Percentiles rank a stretch among this genome's conserved stretches.
Evolutionary conservation across 192 early-diverging fungal genomes (phyloP).

Genomic region (Dispira simplex): DNA sequence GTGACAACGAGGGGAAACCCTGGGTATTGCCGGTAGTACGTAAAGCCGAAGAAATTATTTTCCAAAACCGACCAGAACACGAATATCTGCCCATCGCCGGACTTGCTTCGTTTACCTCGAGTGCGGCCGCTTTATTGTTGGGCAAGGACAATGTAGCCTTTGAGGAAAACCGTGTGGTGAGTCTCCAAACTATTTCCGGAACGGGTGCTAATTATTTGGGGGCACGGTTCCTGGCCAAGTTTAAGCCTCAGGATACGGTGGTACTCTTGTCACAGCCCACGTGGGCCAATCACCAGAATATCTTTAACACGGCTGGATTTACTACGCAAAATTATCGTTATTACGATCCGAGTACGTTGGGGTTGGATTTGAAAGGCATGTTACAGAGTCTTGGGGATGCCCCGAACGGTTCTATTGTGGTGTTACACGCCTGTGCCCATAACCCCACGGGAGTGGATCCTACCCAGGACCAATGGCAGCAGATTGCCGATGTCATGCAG

Average conservation of each 20-base stretch:
- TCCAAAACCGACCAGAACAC: conserved; percentile 44
- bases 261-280: conserved; percentile 91
- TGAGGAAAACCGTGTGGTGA: conserved; percentile 38
- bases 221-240: conserved; percentile 65
- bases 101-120: conserved; percentile 54
- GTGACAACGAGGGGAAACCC: conserved; percentile 82
- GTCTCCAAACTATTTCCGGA: conserved; percentile 87
- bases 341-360: conserved; percentile 65
- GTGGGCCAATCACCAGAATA: conserved; percentile 94
- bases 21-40: conserved; percentile 88
- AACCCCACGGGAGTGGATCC: conserved; percentile 99
- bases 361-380: conserved; percentile 68
- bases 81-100: conserved; percentile 91
- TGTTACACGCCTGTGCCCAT: conserved; percentile 95
- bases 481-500: conserved; percentile 70
- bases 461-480: conserved; percentile 82
- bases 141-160: conserved; percentile 60
- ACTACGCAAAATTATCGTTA: conserved; percentile 77
- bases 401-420: conserved; percentile 62
- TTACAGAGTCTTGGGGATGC: conserved; percentile 50
- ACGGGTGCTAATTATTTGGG: conserved; percentile 83
- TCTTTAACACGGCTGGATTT: conserved; percentile 77
- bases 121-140: conserved; percentile 70
- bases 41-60: conserved; percentile 26
- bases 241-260: conserved; percentile 40